Evolutionary conservation across 306 rosid species (phyloP), one percentile per base, ranked within the genome.

Genomic region (Rosa chinensis): DNA sequence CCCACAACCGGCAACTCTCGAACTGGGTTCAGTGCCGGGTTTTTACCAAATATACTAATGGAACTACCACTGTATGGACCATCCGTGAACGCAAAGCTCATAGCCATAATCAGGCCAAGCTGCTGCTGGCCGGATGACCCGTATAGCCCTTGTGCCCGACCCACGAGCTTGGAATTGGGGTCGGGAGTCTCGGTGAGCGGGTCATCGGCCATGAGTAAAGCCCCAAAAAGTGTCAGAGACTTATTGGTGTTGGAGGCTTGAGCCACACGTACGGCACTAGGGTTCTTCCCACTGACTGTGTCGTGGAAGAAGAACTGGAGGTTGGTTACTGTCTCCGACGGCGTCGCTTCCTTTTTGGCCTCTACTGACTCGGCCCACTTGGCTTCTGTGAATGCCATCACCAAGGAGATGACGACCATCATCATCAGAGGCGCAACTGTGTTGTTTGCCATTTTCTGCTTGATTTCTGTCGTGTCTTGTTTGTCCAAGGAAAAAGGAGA

Each of bases 261-360:
- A 1, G 92, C 97, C 12, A 94, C 89, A 68, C 86, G 84, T 10
- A 94, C 14, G 5, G 93, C 94, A 47, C 82, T 89, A 0, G 97
- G 98, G 74, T 68, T 88, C 63, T 79, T 75, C 25, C 98, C 96
- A 42, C 96, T 90, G 10, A 86, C 2, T 1, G 77, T 90, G 89
- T 92, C 97, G 12, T 94, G 98, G 85, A 94, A 94, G 82, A 85
- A 94, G 89, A 92, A 94, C 3, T 92, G 90, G 35, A 94, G 88
- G 72, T 79, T 90, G 16, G 96, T 90, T 14, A 79, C 76, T 0
- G 78, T 86, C 17, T 89, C 67, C 39, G 49, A 18, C 32, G 66
- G 25, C 66, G 47, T n/a, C 13, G n/a, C 10, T 9, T 74, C 89
- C 66, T 88, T 89, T 25, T 42, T 59, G 1, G 35, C 56, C 45